These are phyloP conservation scores for Rhodamnia argentea DNA, from an alignment of 345 rosid genomes.

Conservation along the genomic window DNA sequence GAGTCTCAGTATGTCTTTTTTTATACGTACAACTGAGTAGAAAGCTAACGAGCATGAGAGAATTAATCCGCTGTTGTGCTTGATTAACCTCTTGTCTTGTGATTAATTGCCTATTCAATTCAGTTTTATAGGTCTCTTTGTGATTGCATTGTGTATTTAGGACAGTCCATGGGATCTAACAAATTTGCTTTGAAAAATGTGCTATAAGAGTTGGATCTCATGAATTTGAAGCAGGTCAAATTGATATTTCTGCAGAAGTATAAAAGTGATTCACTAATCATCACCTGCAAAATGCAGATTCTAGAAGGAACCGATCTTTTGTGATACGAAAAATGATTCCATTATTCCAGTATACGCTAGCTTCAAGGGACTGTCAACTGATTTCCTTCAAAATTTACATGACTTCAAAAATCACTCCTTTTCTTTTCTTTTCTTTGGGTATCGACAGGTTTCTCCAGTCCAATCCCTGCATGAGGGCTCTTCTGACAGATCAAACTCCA, in stretches of 20 bases:
- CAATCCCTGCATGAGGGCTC: constrained; percentile 12
- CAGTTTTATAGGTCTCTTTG: neutral
- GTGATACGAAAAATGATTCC: neutral
- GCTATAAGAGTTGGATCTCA: neutral
- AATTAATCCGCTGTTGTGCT: neutral
- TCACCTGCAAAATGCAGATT: neutral
- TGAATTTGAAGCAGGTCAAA: neutral
- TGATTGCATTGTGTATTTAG: neutral
- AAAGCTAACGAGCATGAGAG: neutral
- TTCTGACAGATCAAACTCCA: constrained; percentile 17
- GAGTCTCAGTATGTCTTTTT: neutral
- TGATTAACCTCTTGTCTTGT: neutral
- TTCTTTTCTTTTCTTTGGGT: neutral
- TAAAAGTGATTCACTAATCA: neutral
- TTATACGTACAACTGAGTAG: neutral
- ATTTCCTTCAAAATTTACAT: neutral
- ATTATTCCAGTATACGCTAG: no score
- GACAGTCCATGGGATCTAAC: neutral
- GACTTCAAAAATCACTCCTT: neutral
- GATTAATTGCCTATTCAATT: neutral
- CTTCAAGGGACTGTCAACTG: neutral
- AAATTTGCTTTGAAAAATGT: neutral
- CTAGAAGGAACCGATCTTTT: neutral
- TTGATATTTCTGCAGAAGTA: neutral
- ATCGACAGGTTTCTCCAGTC: constrained; percentile 21